Evolutionary conservation across 1,139 yeast species (phyloP).

Genomic region (Blastobotrys illinoisensis): DNA sequence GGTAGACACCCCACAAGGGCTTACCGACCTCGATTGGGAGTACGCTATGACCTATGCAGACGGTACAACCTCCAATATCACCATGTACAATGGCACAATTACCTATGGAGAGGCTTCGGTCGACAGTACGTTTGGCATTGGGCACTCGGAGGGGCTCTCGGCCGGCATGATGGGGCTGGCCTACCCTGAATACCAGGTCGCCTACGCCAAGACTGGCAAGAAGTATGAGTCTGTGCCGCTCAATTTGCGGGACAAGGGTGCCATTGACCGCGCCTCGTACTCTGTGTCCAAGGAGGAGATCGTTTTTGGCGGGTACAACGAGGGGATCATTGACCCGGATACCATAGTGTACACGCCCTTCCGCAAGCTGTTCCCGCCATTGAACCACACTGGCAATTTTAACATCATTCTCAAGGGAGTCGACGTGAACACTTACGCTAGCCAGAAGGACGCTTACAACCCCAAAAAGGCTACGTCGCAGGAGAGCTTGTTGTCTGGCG

Average conservation of each 20-base stretch:
- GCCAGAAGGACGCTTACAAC: not conserved
- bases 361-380: not conserved
- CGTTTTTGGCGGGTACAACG: not conserved
- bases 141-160: not conserved
- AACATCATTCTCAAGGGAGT: not conserved
- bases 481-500: not conserved
- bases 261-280: not conserved
- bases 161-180: not conserved
- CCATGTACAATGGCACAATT: not conserved
- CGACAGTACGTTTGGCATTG: not conserved
- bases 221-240: not conserved
- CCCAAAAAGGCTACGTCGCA: not conserved
- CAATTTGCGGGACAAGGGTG: not conserved
- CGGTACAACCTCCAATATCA: not conserved
- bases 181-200: not conserved
- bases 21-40: not conserved
- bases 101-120: not conserved
- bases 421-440: not conserved
- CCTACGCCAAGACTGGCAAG: not conserved
- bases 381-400: not conserved
- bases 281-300: not conserved
- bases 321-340: not conserved
- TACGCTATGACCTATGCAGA: not conserved
- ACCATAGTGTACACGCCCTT: not conserved
- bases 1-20: not conserved